Conservation (phyloP, 805 yeast genomes). For the Hanseniaspora jakobsenii region DNA sequence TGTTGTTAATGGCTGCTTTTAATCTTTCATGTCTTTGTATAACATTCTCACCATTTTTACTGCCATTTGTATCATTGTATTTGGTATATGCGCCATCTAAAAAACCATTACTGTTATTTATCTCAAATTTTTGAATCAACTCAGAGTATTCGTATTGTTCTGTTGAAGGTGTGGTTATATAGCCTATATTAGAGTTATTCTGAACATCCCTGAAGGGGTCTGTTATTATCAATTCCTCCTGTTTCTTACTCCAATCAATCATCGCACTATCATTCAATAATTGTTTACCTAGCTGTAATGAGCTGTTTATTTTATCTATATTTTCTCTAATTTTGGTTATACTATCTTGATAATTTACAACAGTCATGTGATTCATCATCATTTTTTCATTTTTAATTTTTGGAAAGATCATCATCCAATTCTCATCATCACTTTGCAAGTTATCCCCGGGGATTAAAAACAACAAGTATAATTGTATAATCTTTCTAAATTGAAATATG, state of each 20-base stretch:
- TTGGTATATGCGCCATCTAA: not conserved
- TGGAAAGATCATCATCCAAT: not conserved
- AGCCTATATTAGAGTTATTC: too few species aligned
- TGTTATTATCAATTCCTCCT: not conserved
- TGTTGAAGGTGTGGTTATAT: not conserved
- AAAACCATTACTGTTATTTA: too few species aligned
- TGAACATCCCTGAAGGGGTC: too few species aligned
- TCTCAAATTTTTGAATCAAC: slow-evolving; percentile 3
- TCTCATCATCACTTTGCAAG: not conserved
- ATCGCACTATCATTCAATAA: not conserved
- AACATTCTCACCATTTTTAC: not conserved
- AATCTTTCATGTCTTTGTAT: slow-evolving; percentile 1
- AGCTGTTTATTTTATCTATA: slow-evolving; percentile 5
- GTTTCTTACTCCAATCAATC: slow-evolving; percentile 1
- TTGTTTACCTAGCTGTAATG: slow-evolving; percentile 3
- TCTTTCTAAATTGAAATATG: slow-evolving; percentile 8
- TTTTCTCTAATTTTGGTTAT: not conserved
- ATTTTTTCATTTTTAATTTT: not conserved
- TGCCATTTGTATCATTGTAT: not conserved
- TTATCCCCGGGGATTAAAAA: slow-evolving; percentile 5
- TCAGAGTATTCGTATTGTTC: slow-evolving; percentile 11
- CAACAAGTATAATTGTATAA: slow-evolving; percentile 6
- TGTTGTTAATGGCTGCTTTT: not conserved
- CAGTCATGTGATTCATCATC: not conserved
- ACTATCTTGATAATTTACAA: not conserved